Evolutionary conservation across 164 flowering plant genomes (phyloP), one percentile per base, ranked within the genome.

Genomic region (Litsea cubeba): DNA sequence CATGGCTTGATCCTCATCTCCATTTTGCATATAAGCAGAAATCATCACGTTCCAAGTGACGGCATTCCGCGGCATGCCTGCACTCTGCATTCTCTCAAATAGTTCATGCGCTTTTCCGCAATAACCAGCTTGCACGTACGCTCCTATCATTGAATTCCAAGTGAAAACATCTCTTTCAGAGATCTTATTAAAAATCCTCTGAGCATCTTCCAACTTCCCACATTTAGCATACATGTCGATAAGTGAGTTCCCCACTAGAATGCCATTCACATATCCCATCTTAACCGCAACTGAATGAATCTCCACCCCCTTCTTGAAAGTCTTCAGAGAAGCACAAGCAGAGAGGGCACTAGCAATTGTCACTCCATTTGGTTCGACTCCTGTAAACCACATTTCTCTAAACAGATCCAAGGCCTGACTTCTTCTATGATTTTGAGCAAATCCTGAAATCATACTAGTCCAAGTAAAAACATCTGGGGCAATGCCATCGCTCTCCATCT

Each of bases 1-100:
- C 79, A 81, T 78, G 54, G 83, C 83, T 22, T 71, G 83, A 73
- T 81, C 83, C 72, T 78, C 83, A 73, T 81, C 83, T 25, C 83
- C 83, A 50, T 76, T 81, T 65, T 74, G 80, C 64, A 81, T 76
- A 70, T 78, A 77, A 40, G 81, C 83, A 18, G 79, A 76, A 70
- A 79, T 76, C 83, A 81, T 81, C 75, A 74, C 72, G 68, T 81
- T 81, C 81, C 81, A 81, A 17, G 83, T 78, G 46, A 81, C 71
- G 0, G 71, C 79, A 78, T 81, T 81, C 46, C 79, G 70, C 60
- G 12, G 74, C 23, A 78, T 70, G 17, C 74, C 74, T 1, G 77
- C 76, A 28, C 32, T 72, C 30, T 71, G 73, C 81, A 81, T 78
- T 71, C 74, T 72, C 71, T 40, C 71, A 49, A 81, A 81, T 32